These are phyloP conservation scores for Cystobasidium sp. DNA, from an alignment of 1,284 basidiomycete species.

Conservation along the genomic window DNA sequence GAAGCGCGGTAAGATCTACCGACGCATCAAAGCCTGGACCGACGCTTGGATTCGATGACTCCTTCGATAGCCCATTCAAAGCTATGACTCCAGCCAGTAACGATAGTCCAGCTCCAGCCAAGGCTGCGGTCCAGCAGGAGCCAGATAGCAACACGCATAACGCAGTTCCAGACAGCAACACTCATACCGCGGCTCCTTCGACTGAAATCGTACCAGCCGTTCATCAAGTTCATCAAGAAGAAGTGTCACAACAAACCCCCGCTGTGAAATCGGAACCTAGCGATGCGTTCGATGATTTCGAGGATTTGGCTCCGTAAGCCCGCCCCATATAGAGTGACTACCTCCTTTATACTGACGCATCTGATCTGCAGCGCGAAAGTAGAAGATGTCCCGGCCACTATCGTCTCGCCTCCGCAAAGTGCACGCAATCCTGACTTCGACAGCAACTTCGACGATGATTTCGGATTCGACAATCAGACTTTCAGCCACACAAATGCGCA, in stretches of 20 bases:
- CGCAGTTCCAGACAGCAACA: too few species aligned
- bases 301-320: conserved; percentile 33
- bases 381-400: conserved; percentile 13
- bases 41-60: conserved; percentile 34
- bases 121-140: not conserved
- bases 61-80: conserved; percentile 31
- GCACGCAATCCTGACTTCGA: conserved; percentile 33
- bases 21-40: conserved; percentile 3
- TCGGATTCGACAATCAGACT: conserved; percentile 20
- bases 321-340: not conserved
- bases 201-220: not conserved
- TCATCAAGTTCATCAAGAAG: not conserved
- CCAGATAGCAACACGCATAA: too few species aligned
- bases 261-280: not conserved
- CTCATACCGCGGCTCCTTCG: too few species aligned
- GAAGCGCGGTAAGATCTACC: not conserved
- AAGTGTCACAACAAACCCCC: not conserved
- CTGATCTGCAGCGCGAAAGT: conserved; percentile 7
- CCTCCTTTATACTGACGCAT: not conserved
- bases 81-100: conserved; percentile 8
- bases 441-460: conserved; percentile 24
- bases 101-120: conserved; percentile 2
- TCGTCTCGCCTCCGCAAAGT: conserved; percentile 17
- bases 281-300: conserved; percentile 42
- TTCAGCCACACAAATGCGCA: conserved; percentile 32